Evolutionary conservation across 2,329 filamentous ascomycete species (phyloP).

Genomic region (Metarhizium anisopliae): DNA sequence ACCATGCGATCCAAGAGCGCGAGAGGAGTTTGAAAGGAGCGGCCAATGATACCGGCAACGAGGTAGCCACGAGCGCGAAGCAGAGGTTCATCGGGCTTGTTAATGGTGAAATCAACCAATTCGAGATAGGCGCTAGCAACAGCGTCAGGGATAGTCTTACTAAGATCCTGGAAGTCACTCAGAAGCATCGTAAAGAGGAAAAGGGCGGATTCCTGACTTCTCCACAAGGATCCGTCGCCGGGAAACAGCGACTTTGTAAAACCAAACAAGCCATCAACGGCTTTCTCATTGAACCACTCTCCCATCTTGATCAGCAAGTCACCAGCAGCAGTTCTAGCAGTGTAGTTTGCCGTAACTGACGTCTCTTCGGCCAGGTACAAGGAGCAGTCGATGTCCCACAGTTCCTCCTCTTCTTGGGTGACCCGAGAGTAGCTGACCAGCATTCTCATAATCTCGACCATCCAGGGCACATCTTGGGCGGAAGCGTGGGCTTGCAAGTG

Average conservation of each 20-base stretch:
- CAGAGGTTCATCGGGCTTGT: constrained; percentile 60
- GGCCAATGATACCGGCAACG: constrained; percentile 70
- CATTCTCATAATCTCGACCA: constrained; percentile 79
- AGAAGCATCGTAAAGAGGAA: constrained; percentile 80
- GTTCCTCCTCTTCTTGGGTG: constrained; percentile 80
- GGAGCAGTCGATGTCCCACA: constrained; percentile 96
- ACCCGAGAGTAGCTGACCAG: constrained; percentile 82
- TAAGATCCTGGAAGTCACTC: constrained; percentile 72
- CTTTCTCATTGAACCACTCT: constrained; percentile 73
- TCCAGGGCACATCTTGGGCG: constrained; percentile 64
- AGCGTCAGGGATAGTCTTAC: constrained; percentile 59
- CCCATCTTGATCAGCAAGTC: constrained; percentile 88
- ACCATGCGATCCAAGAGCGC: constrained; percentile 65
- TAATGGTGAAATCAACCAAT: constrained; percentile 70
- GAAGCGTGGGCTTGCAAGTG: constrained; percentile 57
- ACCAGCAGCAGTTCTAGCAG: constrained; percentile 82
- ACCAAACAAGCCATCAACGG: constrained; percentile 69
- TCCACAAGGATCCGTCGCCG: constrained; percentile 40
- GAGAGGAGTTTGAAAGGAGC: constrained; percentile 55
- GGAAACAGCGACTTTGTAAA: constrained; percentile 70
- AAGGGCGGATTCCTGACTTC: constrained; percentile 67
- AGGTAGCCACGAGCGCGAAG: constrained; percentile 81
- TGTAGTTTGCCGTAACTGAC: constrained; percentile 92
- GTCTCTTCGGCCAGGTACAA: constrained; percentile 93
- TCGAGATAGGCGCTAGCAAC: constrained; percentile 68